These are phyloP conservation scores for Cladosporium sp. DNA, from an alignment of 2,329 filamentous ascomycete genomes.

Conservation along the genomic window DNA sequence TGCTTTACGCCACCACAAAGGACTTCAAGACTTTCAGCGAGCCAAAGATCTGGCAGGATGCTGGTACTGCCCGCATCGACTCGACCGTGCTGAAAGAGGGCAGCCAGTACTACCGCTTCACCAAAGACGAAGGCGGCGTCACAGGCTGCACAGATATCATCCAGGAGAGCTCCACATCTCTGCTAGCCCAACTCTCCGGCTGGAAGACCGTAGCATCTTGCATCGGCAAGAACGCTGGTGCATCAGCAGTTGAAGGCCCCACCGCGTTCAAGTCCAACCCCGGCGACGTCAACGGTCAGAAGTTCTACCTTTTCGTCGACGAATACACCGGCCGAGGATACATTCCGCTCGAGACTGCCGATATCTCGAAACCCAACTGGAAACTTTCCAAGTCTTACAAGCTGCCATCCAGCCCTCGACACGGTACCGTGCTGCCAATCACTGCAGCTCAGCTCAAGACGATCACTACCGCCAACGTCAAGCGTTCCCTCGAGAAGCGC, in stretches of 20 bases:
- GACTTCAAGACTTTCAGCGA: conserved; percentile 55
- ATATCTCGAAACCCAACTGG: conserved; percentile 53
- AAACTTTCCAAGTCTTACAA: conserved; percentile 48
- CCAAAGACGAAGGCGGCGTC: conserved; percentile 54
- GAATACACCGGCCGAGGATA: conserved; percentile 55
- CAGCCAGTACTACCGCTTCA: conserved; percentile 53
- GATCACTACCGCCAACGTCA: conserved; percentile 11
- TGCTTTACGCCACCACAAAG: conserved; percentile 54
- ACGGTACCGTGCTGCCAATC: conserved; percentile 56
- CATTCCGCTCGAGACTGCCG: conserved; percentile 53
- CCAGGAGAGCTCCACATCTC: conserved; percentile 48
- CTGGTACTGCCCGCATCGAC: conserved; percentile 54
- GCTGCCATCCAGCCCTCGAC: conserved; percentile 52
- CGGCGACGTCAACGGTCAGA: conserved; percentile 52
- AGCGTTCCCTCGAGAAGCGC: conserved; percentile 17
- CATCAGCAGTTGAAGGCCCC: conserved; percentile 52
- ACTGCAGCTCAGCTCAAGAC: conserved; percentile 47
- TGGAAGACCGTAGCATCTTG: conserved; percentile 52
- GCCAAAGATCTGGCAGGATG: conserved; percentile 54
- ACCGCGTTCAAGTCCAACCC: conserved; percentile 55
- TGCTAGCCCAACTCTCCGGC: conserved; percentile 43
- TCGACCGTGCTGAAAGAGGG: conserved; percentile 51
- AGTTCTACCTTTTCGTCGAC: conserved; percentile 58
- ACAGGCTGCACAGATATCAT: conserved; percentile 58
- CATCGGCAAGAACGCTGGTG: conserved; percentile 54